Evolutionary conservation across 2,329 filamentous ascomycete species (phyloP), one percentile per base, ranked within the genome.

Genomic region (Penicillium janthinellum): DNA sequence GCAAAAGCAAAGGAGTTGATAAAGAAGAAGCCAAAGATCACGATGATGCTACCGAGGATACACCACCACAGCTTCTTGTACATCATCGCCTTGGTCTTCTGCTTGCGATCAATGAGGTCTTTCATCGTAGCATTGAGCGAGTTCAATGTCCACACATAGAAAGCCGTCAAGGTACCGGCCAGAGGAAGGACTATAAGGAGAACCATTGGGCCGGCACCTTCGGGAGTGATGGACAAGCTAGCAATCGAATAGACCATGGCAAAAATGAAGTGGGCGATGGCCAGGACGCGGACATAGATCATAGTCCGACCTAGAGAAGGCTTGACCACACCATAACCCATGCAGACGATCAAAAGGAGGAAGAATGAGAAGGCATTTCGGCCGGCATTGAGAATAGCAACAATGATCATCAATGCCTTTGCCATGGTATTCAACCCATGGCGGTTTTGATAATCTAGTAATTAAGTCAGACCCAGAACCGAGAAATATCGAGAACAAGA

Each of bases 1-100:
- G 93, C 94, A 74, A 99, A 96, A 0, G 91, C 92, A 77, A 97
- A 92, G 68, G 91, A 96, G 82, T 97, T 98, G 82, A 98, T 88
- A 82, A 99, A 98, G 83, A 99, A 97, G 81, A 99, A 99, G 58
- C 84, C 92, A 70, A 99, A 99, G 68, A 98, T 97, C 68, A 98
- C 91, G 51, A 98, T 80, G 73, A 99, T 96, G 74, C 90, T 96
- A 64, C 86, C 83, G 48, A 99, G 83, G 61, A 99, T 96, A 75
- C 92, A 94, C 93, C 93, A 99, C 93, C 96, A 99, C 14, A 99
- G 86, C 76, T 96, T 96, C 79, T 90, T 93, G 79, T 98, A 99
- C 96, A 99, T 99, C 77, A 86, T 78, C 50, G 93, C 92, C 75
- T 99, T 99, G 69, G 90, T 89, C 69, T 90, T 89, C 78, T 99